Conservation (phyloP, 805 yeast genomes). For the Lachancea meyersii region DNA sequence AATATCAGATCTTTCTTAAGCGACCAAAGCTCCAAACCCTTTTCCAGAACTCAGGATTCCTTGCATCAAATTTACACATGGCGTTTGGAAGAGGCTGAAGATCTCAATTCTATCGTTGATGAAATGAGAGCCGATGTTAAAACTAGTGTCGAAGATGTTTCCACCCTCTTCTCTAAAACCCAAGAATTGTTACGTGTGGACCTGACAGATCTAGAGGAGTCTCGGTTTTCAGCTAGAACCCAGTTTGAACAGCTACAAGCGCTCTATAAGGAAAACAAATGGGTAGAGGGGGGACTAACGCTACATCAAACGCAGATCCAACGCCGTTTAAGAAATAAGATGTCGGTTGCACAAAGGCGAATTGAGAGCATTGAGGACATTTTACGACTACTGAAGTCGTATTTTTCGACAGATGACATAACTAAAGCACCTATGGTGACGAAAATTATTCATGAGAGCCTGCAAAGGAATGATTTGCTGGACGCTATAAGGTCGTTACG, state of each 20-base stretch:
- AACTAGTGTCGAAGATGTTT: neutral
- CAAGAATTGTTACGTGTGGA: neutral
- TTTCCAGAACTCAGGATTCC: constrained; percentile 27
- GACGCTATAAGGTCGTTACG: constrained; percentile 21
- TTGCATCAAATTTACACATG: constrained; percentile 32
- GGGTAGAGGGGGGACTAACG: constrained; percentile 14
- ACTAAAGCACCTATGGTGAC: constrained; percentile 16
- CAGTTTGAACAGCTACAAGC: constrained; percentile 11
- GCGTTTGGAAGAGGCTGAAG: constrained; percentile 33
- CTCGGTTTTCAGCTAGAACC: constrained; percentile 1
- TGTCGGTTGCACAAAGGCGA: constrained; percentile 15
- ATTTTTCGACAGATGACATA: constrained; percentile 12
- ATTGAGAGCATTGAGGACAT: constrained; percentile 15
- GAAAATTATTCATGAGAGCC: constrained; percentile 15
- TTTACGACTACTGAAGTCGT: constrained; percentile 20
- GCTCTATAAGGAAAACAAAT: constrained; percentile 7
- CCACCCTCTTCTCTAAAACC: neutral
- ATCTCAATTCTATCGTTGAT: constrained; percentile 1
- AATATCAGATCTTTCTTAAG: constrained; percentile 26
- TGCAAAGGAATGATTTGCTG: constrained; percentile 16
- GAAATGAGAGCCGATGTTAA: neutral
- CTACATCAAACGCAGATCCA: constrained; percentile 22
- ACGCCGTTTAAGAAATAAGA: constrained; percentile 18
- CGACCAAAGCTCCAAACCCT: constrained; percentile 29
- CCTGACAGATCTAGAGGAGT: neutral